Evolutionary conservation across 1,139 yeast genomes (phyloP).

Genomic region (Pichia sp.): DNA sequence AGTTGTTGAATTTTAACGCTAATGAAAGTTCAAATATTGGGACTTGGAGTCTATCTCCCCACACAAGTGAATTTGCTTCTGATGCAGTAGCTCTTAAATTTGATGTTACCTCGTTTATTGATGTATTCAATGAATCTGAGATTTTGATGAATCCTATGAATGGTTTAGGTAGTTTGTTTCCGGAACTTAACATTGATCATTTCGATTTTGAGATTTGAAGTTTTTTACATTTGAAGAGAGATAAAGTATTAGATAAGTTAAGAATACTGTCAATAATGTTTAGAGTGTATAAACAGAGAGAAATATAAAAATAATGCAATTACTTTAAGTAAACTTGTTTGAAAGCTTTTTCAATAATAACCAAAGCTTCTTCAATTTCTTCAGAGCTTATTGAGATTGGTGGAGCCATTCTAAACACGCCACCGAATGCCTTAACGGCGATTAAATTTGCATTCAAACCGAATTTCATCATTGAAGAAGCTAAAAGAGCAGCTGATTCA

Average conservation of each 20-base stretch:
- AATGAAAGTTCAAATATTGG: too few species aligned
- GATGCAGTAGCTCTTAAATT: too few species aligned
- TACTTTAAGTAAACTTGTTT: conserved; percentile 6
- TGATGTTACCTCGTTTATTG: too few species aligned
- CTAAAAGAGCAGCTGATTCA: conserved; percentile 1
- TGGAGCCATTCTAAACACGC: conserved; percentile 11
- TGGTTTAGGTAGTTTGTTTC: neutral
- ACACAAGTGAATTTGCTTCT: too few species aligned
- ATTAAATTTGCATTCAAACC: conserved; percentile 7
- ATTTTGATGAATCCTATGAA: neutral
- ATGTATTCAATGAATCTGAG: neutral
- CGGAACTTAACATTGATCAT: neutral
- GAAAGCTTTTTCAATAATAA: conserved; percentile 2
- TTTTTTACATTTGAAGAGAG: too few species aligned
- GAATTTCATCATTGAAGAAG: conserved; percentile 4
- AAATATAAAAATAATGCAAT: too few species aligned
- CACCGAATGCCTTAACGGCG: conserved; percentile 9
- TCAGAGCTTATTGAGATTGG: conserved; percentile 6
- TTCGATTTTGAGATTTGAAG: neutral
- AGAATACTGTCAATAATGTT: too few species aligned
- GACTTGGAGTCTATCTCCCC: too few species aligned
- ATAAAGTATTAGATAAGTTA: too few species aligned
- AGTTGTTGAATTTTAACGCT: conserved; percentile 1
- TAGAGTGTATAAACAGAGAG: too few species aligned
- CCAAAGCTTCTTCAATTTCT: conserved; percentile 2